These are phyloP conservation scores for Crithidia bombi DNA, from an alignment of 208 protist species.

Conservation along the genomic window DNA sequence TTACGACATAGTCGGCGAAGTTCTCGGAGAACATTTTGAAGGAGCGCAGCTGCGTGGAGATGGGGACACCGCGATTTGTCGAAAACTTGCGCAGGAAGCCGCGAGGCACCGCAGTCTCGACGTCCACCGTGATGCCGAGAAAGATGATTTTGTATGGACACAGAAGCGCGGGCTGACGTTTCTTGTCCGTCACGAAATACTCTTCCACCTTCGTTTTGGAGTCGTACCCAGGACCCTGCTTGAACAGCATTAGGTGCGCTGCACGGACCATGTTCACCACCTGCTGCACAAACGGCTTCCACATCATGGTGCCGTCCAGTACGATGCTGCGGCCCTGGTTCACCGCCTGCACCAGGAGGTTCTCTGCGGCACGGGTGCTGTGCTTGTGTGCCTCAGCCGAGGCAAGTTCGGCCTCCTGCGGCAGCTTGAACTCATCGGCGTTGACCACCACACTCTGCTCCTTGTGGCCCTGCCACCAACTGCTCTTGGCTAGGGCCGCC, in stretches of 20 bases:
- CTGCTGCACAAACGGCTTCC: slow-evolving; percentile 84
- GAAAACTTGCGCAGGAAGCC: slow-evolving; percentile 86
- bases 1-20: slow-evolving; percentile 64
- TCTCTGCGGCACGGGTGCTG: slow-evolving; percentile 81
- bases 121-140: slow-evolving; percentile 85
- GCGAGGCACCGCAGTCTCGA: slow-evolving; percentile 84
- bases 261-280: slow-evolving; percentile 82
- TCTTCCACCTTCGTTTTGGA: slow-evolving; percentile 48
- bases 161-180: slow-evolving; percentile 42
- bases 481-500: slow-evolving; percentile 66
- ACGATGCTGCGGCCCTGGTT: slow-evolving; percentile 86
- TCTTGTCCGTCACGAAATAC: slow-evolving; percentile 61
- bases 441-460: slow-evolving; percentile 79
- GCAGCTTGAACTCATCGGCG: slow-evolving; percentile 86
- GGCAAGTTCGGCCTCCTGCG: slow-evolving; percentile 30
- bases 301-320: slow-evolving; percentile 92
- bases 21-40: slow-evolving; percentile 88
- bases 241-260: slow-evolving; percentile 69
- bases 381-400: slow-evolving; percentile 48
- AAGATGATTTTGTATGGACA: slow-evolving; percentile 78
- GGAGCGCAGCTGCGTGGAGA: slow-evolving; percentile 80
- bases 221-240: slow-evolving; percentile 73
- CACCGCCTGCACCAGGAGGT: slow-evolving; percentile 76
- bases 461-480: slow-evolving; percentile 81
- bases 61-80: slow-evolving; percentile 79